Percentiles rank a stretch among this genome's conserved stretches.
Conservation (phyloP, 2,329 filamentous ascomycete species). For the Clonostachys chloroleuca region DNA sequence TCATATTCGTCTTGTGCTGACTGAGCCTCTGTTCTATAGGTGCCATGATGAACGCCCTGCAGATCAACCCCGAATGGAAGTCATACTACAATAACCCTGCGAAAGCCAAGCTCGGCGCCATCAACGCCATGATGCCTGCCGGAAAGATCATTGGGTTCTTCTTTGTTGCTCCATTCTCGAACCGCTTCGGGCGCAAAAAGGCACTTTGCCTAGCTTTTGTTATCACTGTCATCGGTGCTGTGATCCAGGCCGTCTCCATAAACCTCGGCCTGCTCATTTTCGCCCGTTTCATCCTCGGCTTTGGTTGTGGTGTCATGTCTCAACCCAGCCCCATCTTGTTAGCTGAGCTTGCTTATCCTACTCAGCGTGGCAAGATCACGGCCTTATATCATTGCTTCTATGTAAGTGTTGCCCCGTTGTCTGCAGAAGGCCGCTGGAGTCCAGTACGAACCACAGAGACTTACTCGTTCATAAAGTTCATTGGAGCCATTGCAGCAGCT, state of each 20-base stretch:
- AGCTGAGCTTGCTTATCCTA: slow-evolving; percentile 20
- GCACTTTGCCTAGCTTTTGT: slow-evolving; percentile 38
- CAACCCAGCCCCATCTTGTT: slow-evolving; percentile 19
- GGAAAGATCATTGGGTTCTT: slow-evolving; percentile 7
- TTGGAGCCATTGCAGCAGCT: slow-evolving; percentile 9
- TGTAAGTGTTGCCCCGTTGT: slow-evolving; percentile 55
- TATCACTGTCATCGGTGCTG: slow-evolving; percentile 39
- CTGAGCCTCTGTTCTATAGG: too few relatives aligned
- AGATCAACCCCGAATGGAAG: too few relatives aligned
- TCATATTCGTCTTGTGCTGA: too few relatives aligned
- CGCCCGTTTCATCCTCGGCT: slow-evolving; percentile 18
- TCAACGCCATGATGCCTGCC: slow-evolving; percentile 21
- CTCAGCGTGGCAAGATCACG: slow-evolving; percentile 18
- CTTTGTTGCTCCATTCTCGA: slow-evolving; percentile 19
- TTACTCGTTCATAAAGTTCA: slow-evolving; percentile 1
- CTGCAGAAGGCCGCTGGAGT: slow-evolving; percentile 4
- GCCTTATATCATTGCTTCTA: slow-evolving; percentile 14
- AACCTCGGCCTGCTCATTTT: slow-evolving; percentile 18
- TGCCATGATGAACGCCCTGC: too few relatives aligned
- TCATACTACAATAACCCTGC: slow-evolving; percentile 22
- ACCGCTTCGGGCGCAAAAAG: slow-evolving; percentile 33
- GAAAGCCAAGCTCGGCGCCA: slow-evolving; percentile 16
- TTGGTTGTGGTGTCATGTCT: slow-evolving; percentile 13
- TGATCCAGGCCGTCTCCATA: slow-evolving; percentile 29
- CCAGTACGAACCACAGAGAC: too few relatives aligned